phyloP scores from a whole-genome alignment of 352 stramenopile species.

The Hyaloperonospora brassicae region DNA sequence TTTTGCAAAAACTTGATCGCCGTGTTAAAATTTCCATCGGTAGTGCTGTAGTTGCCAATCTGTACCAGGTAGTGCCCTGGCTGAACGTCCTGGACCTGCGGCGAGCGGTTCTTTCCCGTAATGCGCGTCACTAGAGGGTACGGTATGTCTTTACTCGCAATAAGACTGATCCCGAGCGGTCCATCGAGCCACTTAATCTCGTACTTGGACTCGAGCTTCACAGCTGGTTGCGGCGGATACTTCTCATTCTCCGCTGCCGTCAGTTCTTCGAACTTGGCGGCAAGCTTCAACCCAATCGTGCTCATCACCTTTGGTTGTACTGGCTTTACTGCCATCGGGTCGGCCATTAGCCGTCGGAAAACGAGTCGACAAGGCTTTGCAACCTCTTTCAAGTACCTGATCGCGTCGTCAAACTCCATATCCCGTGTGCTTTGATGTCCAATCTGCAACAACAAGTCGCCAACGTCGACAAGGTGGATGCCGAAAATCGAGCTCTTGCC shows the following conservation, averaged over 20 bases:
- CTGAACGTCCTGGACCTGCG: slow-evolving; percentile 81
- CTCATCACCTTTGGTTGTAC: slow-evolving; percentile 69
- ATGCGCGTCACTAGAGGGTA: slow-evolving; percentile 83
- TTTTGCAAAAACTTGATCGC: slow-evolving; percentile 87
- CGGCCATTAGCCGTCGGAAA: slow-evolving; percentile 55
- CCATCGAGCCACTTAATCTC: slow-evolving; percentile 85
- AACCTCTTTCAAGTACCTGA: slow-evolving; percentile 76
- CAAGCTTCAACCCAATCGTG: slow-evolving; percentile 57
- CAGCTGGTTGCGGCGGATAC: slow-evolving; percentile 44
- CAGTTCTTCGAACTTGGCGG: slow-evolving; percentile 72
- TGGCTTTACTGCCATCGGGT: slow-evolving; percentile 73
- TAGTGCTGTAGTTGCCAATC: slow-evolving; percentile 78
- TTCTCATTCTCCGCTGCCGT: slow-evolving; percentile 65
- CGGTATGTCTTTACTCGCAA: slow-evolving; percentile 80
- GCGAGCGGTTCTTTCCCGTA: slow-evolving; percentile 82
- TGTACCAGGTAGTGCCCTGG: slow-evolving; percentile 83
- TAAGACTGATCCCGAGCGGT: slow-evolving; percentile 79
- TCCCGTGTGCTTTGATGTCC: slow-evolving; percentile 56
- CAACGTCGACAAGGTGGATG: slow-evolving; percentile 79
- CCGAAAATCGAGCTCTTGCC: slow-evolving; percentile 79
- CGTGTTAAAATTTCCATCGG: slow-evolving; percentile 82
- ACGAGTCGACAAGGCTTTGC: slow-evolving; percentile 69
- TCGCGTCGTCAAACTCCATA: slow-evolving; percentile 81
- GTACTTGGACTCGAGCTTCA: slow-evolving; percentile 80
- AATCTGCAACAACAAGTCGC: slow-evolving; percentile 72